These are phyloP conservation scores for Solioccasus polychromus DNA, from an alignment of 768 basidiomycete genomes.

Conservation along the genomic window DNA sequence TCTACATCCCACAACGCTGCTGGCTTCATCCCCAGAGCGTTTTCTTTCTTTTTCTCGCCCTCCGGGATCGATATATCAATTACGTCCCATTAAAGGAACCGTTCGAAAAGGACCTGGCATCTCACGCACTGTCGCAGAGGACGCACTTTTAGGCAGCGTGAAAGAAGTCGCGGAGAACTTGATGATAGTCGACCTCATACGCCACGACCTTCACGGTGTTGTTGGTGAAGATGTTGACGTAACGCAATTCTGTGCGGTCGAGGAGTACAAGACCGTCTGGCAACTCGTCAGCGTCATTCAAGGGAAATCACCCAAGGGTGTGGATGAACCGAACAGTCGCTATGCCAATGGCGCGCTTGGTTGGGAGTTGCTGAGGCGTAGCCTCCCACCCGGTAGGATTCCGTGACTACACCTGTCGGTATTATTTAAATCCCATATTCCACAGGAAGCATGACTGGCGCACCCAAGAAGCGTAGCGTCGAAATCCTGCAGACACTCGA, in stretches of 20 bases:
- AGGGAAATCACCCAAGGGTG: slow-evolving; percentile 48
- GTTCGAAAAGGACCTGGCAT: slow-evolving; percentile 66
- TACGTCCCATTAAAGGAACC: slow-evolving; percentile 95
- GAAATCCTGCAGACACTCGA: slow-evolving; percentile 86
- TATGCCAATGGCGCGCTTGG: slow-evolving; percentile 48
- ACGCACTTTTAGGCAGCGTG: slow-evolving; percentile 56
- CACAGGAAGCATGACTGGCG: slow-evolving; percentile 94
- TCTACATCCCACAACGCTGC: slow-evolving; percentile 68
- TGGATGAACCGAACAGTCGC: slow-evolving; percentile 36
- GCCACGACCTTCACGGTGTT: slow-evolving; percentile 85
- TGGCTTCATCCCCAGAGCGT: slow-evolving; percentile 90
- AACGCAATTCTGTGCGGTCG: slow-evolving; percentile 80
- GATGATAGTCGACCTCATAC: slow-evolving; percentile 97
- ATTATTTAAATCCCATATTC: neutral
- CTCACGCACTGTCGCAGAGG: slow-evolving; percentile 63
- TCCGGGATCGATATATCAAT: slow-evolving; percentile 64
- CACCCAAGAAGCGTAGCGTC: slow-evolving; percentile 91
- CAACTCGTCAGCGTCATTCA: slow-evolving; percentile 94
- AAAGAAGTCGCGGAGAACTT: slow-evolving; percentile 97
- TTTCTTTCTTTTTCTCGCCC: slow-evolving; percentile 80
- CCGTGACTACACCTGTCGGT: neutral
- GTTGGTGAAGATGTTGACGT: slow-evolving; percentile 82
- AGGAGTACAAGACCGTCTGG: slow-evolving; percentile 94
- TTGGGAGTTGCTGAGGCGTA: slow-evolving; percentile 73
- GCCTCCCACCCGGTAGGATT: slow-evolving; percentile 79